These are phyloP conservation scores for Ogataea angusta DNA, from an alignment of 805 yeast species.

Conservation along the genomic window DNA sequence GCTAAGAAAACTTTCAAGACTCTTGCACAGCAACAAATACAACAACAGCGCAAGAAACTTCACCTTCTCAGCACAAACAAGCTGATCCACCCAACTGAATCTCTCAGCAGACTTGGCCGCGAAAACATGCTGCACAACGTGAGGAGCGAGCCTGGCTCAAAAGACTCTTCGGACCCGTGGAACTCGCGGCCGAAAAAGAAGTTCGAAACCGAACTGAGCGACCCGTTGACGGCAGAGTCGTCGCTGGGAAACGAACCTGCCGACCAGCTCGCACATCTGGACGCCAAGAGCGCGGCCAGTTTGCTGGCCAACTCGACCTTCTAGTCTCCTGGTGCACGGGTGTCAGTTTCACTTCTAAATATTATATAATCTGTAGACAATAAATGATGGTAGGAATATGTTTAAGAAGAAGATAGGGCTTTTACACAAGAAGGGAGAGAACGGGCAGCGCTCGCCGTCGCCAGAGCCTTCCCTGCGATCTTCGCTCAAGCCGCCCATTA, in stretches of 20 bases:
- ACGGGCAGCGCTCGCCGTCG: neutral
- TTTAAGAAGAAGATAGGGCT: conserved; percentile 19
- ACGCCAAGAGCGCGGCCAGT: conserved; percentile 82
- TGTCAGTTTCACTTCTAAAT: neutral
- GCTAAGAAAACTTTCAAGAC: conserved; percentile 53
- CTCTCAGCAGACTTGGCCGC: conserved; percentile 74
- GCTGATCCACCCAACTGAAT: conserved; percentile 31
- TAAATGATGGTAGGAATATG: conserved; percentile 9
- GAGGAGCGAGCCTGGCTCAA: neutral
- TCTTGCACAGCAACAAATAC: conserved; percentile 69
- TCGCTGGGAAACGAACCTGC: conserved; percentile 15
- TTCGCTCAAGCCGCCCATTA: conserved; percentile 11
- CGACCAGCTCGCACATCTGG: conserved; percentile 45
- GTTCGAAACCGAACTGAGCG: conserved; percentile 16
- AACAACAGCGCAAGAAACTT: conserved; percentile 79
- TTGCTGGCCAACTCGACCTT: conserved; percentile 76
- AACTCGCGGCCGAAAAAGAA: conserved; percentile 31
- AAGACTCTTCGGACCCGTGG: conserved; percentile 33
- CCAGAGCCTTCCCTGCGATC: conserved; percentile 6
- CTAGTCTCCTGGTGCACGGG: conserved; percentile 25
- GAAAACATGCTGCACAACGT: conserved; percentile 47
- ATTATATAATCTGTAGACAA: conserved; percentile 5
- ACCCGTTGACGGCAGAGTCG: conserved; percentile 10
- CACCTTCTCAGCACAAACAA: conserved; percentile 63
- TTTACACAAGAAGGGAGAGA: conserved; percentile 14